A percentile compares a stretch with the other conserved stretches of the same genome.
Conservation (phyloP, 768 basidiomycete genomes). For the Phanerochaete carnosa region DNA sequence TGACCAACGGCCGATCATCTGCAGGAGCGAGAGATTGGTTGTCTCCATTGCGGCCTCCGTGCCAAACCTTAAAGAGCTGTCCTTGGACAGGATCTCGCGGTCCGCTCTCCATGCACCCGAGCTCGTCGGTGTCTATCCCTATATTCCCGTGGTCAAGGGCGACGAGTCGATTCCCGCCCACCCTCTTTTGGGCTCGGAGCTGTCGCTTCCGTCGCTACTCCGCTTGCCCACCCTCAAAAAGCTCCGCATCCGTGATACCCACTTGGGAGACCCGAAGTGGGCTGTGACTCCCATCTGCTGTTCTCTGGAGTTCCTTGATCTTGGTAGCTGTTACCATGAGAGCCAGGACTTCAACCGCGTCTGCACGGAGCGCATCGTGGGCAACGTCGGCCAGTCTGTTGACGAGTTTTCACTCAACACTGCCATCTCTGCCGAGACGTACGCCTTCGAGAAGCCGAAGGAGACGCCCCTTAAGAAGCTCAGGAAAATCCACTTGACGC, state of each 20-base stretch:
- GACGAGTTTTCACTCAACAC: slow-evolving; percentile 47
- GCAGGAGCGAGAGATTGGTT: slow-evolving; percentile 65
- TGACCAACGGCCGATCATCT: slow-evolving; percentile 12
- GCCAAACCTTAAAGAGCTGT: slow-evolving; percentile 51
- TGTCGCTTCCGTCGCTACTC: slow-evolving; percentile 64
- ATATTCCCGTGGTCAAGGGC: slow-evolving; percentile 57
- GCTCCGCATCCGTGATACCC: slow-evolving; percentile 67
- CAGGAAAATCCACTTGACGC: slow-evolving; percentile 55
- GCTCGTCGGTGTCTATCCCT: slow-evolving; percentile 49
- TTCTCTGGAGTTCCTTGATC: slow-evolving; percentile 53
- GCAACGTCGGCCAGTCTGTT: slow-evolving; percentile 51
- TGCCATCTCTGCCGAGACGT: slow-evolving; percentile 38
- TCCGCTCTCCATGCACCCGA: slow-evolving; percentile 64
- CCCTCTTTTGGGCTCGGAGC: slow-evolving; percentile 51
- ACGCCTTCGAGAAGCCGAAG: slow-evolving; percentile 30
- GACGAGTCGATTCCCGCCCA: slow-evolving; percentile 55
- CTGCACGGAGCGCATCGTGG: slow-evolving; percentile 60
- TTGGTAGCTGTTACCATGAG: slow-evolving; percentile 52
- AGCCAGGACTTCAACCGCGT: slow-evolving; percentile 48
- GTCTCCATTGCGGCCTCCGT: slow-evolving; percentile 65
- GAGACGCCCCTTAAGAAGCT: slow-evolving; percentile 49
- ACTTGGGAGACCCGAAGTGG: slow-evolving; percentile 64
- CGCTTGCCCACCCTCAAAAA: slow-evolving; percentile 57
- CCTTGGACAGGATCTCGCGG: slow-evolving; percentile 62
- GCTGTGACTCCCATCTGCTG: slow-evolving; percentile 47